These are phyloP conservation scores for Prinsepia uniflora DNA, from an alignment of 306 rosid genomes.

Conservation along the genomic window DNA sequence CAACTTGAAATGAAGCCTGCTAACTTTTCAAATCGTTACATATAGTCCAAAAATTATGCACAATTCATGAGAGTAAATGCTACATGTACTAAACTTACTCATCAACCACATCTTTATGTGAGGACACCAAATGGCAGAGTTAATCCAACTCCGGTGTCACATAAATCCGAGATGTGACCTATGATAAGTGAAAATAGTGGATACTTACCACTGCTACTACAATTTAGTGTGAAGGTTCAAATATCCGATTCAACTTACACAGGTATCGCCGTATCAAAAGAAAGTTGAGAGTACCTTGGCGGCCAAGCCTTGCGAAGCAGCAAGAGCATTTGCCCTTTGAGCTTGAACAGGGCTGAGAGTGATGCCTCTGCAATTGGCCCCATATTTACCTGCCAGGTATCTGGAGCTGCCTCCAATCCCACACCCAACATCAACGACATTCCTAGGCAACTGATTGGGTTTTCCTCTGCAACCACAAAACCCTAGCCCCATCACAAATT, in stretches of 20 bases:
- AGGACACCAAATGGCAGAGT: too few relatives aligned
- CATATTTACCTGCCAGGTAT: constrained; percentile 60
- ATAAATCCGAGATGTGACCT: too few relatives aligned
- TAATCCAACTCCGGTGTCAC: too few relatives aligned
- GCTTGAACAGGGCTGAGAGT: constrained; percentile 93
- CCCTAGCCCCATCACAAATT: too few relatives aligned
- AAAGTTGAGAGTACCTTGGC: constrained; percentile 36
- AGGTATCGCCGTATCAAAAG: background rate
- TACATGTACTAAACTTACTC: background rate
- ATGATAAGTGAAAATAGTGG: too few relatives aligned
- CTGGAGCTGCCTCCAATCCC: constrained; percentile 97
- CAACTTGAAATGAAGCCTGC: constrained; percentile 78
- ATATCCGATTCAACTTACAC: too few relatives aligned
- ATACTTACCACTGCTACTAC: too few relatives aligned
- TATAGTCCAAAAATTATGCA: background rate
- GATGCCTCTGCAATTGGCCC: constrained; percentile 60
- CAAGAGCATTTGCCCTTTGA: constrained; percentile 70
- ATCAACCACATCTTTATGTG: background rate
- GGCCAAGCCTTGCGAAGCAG: constrained; percentile 59
- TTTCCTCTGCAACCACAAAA: constrained; percentile 22
- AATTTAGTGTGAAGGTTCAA: too few relatives aligned
- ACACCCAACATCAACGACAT: constrained; percentile 82
- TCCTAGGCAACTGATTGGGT: constrained; percentile 27
- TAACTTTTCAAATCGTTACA: background rate
- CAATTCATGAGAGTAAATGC: background rate